phyloP scores from a whole-genome alignment of 169 alveolate species.

The Besnoitia besnoiti region DNA sequence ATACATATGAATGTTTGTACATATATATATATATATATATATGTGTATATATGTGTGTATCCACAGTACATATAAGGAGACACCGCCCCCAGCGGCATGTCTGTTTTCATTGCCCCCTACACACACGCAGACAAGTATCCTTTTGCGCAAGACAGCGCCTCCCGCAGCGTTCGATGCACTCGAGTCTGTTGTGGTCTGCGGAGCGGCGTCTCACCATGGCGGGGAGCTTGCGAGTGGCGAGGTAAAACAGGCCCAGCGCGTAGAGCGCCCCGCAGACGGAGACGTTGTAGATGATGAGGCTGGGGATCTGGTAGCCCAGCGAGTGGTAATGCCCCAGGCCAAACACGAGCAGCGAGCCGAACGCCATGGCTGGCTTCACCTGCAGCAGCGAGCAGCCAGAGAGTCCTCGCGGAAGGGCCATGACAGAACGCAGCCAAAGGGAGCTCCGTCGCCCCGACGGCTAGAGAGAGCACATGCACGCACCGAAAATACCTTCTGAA shows the following conservation, averaged over 20 bases:
- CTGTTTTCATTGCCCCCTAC: neutral
- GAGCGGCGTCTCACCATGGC: conserved; percentile 1
- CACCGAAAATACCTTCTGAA: too few species aligned
- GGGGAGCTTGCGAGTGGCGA: conserved; percentile 45
- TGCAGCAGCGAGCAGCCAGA: too few species aligned
- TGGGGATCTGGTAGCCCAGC: neutral
- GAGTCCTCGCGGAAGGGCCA: too few species aligned
- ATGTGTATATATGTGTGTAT: neutral
- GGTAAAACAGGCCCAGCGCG: conserved; percentile 43
- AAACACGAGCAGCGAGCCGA: conserved; percentile 5
- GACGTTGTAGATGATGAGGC: conserved; percentile 29
- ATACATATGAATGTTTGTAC: neutral
- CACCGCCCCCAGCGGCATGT: neutral
- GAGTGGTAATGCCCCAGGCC: neutral
- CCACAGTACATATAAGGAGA: neutral
- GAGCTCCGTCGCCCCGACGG: too few species aligned
- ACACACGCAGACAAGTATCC: neutral
- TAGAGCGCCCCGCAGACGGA: conserved; percentile 41
- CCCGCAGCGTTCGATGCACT: too few species aligned
- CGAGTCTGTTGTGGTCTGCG: too few species aligned
- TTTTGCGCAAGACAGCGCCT: too few species aligned
- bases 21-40: neutral
- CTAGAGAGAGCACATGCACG: too few species aligned
- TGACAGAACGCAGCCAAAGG: too few species aligned
- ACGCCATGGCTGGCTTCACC: conserved; percentile 54